Base-by-base conservation (phyloP, 2,329 filamentous ascomycete species). In the Aureobasidium melanogenum region DNA sequence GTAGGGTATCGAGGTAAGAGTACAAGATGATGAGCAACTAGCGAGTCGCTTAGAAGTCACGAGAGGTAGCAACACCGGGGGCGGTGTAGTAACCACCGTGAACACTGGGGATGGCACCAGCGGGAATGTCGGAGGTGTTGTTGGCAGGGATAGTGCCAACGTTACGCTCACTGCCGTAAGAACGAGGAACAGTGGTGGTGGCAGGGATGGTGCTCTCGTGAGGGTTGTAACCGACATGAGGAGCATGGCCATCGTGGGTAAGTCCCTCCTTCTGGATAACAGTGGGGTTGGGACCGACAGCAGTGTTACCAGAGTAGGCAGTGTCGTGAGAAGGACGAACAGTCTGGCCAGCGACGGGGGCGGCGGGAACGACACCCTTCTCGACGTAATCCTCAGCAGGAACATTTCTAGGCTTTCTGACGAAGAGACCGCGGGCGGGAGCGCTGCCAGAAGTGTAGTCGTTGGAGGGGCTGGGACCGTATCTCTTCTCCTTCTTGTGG, bases 401-500 rank as follows among this genome's bases (percentile, higher is more conserved):
- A 1, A 41, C 66, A 39, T 64, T 64, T 14, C 67, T 67, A 39
- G 68, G 69, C 65, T 73, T 74, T 59, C 72, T 71, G 63, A 70
- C 65, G 69, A 72, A 80, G 73, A 79, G 79, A 26, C 61, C 56
- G 65, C 74, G 77, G 14, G n/a, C 36, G 64, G 75, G 76, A 66
- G 79, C 80, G 32, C 76, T 80, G 57, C 84, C 85, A 43, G 77
- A 78, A 32, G 87, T 89, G 77, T 91, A 91, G 74, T 84, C 79
- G 76, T 88, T 88, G 65, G 76, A 73, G 24, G 86, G 85, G 52
- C 79, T 78, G 38, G 85, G 87, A 15, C 87, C 87, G 71, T 82
- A 88, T 58, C 84, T 83, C 78, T 88, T 89, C 76, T 89, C 86
- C 68, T 85, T 86, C 76, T 85, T 84, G 78, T 88, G 87, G 73